A percentile compares a stretch with the other conserved stretches of the same genome.
Conservation (phyloP, 768 basidiomycete genomes). For the Mycena sanguinolenta region DNA sequence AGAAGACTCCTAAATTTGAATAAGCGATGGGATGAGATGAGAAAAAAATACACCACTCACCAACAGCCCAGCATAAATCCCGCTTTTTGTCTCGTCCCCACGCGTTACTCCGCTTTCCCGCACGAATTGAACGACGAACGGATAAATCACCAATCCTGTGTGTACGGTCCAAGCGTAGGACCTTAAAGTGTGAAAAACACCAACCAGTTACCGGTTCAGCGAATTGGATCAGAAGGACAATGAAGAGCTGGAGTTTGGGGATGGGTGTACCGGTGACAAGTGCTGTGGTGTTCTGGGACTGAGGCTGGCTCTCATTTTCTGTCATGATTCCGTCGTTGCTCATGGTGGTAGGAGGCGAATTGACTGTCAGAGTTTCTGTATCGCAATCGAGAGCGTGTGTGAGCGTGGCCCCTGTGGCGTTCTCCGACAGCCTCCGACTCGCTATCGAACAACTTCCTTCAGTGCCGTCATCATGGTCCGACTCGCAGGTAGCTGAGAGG, state of each 20-base stretch:
- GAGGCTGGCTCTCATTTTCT: too few relatives aligned
- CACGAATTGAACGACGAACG: slow-evolving; percentile 24
- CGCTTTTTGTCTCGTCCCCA: slow-evolving; percentile 27
- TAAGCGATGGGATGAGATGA: not conserved
- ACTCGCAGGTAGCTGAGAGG: too few relatives aligned
- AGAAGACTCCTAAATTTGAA: slow-evolving; percentile 46
- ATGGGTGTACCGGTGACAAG: slow-evolving; percentile 5
- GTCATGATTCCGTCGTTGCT: too few relatives aligned
- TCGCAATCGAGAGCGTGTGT: too few relatives aligned
- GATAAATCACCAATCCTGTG: slow-evolving; percentile 24
- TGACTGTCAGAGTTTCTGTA: too few relatives aligned
- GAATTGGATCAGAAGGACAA: slow-evolving; percentile 16
- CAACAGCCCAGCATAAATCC: slow-evolving; percentile 26
- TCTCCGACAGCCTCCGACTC: too few relatives aligned
- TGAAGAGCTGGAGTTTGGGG: slow-evolving; percentile 26
- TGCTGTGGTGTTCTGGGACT: too few relatives aligned
- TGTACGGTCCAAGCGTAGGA: not conserved
- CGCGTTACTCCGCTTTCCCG: slow-evolving; percentile 21
- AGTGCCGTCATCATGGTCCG: too few relatives aligned
- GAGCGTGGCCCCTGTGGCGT: too few relatives aligned
- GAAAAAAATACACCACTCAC: not conserved
- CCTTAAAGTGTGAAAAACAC: not conserved
- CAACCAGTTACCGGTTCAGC: slow-evolving; percentile 24
- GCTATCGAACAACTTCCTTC: too few relatives aligned
- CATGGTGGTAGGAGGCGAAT: too few relatives aligned